phyloP scores from a whole-genome alignment of 2,329 filamentous ascomycete genomes.

The Westerdykella aurantiaca region DNA sequence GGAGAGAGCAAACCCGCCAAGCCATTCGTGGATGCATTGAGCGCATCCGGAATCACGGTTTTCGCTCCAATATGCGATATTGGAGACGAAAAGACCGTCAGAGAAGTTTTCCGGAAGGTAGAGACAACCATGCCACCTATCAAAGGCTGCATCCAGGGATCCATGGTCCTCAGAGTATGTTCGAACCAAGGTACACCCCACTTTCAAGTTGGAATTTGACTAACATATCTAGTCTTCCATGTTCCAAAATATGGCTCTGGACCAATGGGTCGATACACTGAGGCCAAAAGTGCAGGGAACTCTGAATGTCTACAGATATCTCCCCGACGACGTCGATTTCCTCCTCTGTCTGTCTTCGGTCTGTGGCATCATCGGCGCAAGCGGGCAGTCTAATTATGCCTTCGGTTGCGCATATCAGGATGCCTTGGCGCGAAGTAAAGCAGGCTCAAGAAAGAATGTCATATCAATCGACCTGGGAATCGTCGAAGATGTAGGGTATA shows the following conservation, averaged over 20 bases:
- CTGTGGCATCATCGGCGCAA: conserved; percentile 16
- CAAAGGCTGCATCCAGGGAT: conserved; percentile 18
- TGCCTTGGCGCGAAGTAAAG: conserved; percentile 18
- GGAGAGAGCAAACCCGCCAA: neutral
- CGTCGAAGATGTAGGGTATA: conserved; percentile 11
- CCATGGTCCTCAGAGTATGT: conserved; percentile 14
- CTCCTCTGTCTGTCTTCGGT: conserved; percentile 20
- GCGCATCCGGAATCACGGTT: conserved; percentile 6
- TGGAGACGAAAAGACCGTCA: conserved; percentile 4
- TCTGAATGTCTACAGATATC: conserved; percentile 22
- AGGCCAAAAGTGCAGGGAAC: conserved; percentile 31
- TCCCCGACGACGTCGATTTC: conserved; percentile 17
- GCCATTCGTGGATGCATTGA: conserved; percentile 8
- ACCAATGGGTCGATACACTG: conserved; percentile 15
- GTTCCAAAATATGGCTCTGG: neutral
- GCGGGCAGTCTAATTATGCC: conserved; percentile 21
- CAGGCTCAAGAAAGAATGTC: conserved; percentile 9
- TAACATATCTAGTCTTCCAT: neutral
- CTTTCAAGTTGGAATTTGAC: no score
- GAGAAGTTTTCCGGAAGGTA: conserved; percentile 3
- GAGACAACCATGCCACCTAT: conserved; percentile 14
- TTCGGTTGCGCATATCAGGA: conserved; percentile 24
- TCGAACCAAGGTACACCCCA: neutral
- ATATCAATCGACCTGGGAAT: conserved; percentile 15
- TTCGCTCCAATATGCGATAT: conserved; percentile 15